These are phyloP conservation scores for Eucalyptus pumila DNA, from an alignment of 345 rosid species.

Conservation along the genomic window DNA sequence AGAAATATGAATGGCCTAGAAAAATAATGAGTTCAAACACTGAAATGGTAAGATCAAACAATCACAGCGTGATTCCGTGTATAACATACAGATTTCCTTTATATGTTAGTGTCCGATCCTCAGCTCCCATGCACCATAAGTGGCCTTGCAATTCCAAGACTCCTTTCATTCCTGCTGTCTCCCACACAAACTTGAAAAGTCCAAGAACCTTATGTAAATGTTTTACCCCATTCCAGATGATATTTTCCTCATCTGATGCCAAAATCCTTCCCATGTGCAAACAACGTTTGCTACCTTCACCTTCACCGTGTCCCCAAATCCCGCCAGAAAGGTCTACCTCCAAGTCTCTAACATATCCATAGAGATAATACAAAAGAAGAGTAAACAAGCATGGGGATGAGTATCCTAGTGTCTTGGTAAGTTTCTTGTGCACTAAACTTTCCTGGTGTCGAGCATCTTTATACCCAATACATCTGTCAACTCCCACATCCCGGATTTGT, in stretches of 20 bases:
- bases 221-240: constrained; percentile 51
- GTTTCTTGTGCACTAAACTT: constrained; percentile 50
- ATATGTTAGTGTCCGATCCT: constrained; percentile 23
- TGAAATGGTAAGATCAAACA: not conserved
- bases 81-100: constrained; percentile 45
- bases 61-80: constrained; percentile 42
- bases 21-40: not conserved
- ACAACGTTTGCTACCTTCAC: constrained; percentile 10
- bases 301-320: constrained; percentile 11
- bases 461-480: constrained; percentile 58
- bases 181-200: constrained; percentile 60
- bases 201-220: constrained; percentile 58
- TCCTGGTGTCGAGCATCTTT: constrained; percentile 60
- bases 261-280: constrained; percentile 60
- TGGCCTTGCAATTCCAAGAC: constrained; percentile 52
- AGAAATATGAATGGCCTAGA: not conserved
- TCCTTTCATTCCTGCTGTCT: constrained; percentile 60
- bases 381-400: constrained; percentile 70
- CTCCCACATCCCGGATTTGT: constrained; percentile 52
- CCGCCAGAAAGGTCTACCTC: constrained; percentile 66
- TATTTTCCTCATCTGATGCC: constrained; percentile 38
- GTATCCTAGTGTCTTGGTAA: constrained; percentile 50
- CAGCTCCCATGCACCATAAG: constrained; percentile 49
- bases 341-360: constrained; percentile 49
- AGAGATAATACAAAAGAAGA: constrained; percentile 57